A percentile compares a stretch with the other conserved stretches of the same genome.
phyloP scores from a whole-genome alignment of 2,329 filamentous ascomycete species.

The Ambrosiella beaveri region DNA sequence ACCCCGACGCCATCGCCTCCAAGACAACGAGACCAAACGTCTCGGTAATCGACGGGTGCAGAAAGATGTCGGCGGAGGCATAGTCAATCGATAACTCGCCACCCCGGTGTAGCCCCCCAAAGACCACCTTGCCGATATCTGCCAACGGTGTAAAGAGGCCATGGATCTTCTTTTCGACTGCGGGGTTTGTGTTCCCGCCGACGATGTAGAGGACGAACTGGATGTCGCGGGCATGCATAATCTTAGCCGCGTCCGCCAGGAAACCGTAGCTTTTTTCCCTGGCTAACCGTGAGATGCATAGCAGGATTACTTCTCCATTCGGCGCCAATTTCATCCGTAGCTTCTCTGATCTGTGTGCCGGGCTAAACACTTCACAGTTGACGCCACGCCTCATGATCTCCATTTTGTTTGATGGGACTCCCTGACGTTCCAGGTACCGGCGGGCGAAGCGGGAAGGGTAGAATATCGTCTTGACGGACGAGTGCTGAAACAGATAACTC shows the following conservation, averaged over 20 bases:
- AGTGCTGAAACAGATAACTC: slow-evolving; percentile 46
- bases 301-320: slow-evolving; percentile 44
- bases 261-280: slow-evolving; percentile 58
- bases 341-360: slow-evolving; percentile 30
- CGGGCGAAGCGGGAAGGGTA: slow-evolving; percentile 49
- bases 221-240: slow-evolving; percentile 37
- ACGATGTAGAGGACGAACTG: slow-evolving; percentile 49
- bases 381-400: slow-evolving; percentile 47
- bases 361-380: slow-evolving; percentile 44
- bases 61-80: slow-evolving; percentile 49
- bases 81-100: slow-evolving; percentile 46
- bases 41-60: slow-evolving; percentile 55
- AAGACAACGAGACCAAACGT: slow-evolving; percentile 56
- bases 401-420: slow-evolving; percentile 38
- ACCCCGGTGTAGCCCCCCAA: slow-evolving; percentile 47
- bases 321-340: slow-evolving; percentile 40
- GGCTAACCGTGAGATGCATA: slow-evolving; percentile 49
- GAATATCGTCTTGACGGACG: slow-evolving; percentile 47
- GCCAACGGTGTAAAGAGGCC: slow-evolving; percentile 36
- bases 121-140: slow-evolving; percentile 37
- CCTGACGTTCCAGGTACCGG: slow-evolving; percentile 40
- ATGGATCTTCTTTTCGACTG: slow-evolving; percentile 43
- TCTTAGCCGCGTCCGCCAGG: slow-evolving; percentile 36
- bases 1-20: slow-evolving; percentile 53
- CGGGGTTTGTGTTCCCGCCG: slow-evolving; percentile 47